Conservation (phyloP, 345 rosid genomes). For the Durio zibethinus region DNA sequence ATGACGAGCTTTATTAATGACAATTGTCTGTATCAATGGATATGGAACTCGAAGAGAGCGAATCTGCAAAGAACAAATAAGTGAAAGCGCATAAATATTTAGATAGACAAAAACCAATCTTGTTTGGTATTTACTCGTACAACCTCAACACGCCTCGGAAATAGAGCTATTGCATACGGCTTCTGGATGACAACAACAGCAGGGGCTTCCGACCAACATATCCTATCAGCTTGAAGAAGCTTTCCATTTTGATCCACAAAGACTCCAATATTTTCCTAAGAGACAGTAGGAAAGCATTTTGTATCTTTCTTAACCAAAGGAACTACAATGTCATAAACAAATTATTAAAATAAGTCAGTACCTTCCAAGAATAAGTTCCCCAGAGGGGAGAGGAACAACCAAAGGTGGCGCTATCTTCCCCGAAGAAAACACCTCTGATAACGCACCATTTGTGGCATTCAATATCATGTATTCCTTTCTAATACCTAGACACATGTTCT, state of each 20-base stretch:
- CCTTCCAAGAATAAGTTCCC: conserved; percentile 95
- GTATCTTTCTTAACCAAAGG: not conserved
- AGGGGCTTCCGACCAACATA: conserved; percentile 98
- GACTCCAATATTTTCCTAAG: conserved; percentile 92
- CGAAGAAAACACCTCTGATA: conserved; percentile 88
- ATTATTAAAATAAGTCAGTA: conserved; percentile 21
- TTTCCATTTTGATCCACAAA: conserved; percentile 98
- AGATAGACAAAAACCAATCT: conserved; percentile 8
- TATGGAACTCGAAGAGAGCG: conserved; percentile 96
- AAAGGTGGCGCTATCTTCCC: conserved; percentile 85
- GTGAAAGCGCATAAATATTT: conserved; percentile 16
- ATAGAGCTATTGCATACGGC: conserved; percentile 80
- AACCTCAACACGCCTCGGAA: conserved; percentile 97
- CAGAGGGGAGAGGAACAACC: conserved; percentile 78
- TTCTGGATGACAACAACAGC: conserved; percentile 69
- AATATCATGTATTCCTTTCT: conserved; percentile 82
- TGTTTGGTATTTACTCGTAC: not conserved
- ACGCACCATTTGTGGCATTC: conserved; percentile 72
- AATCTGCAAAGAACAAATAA: conserved; percentile 46
- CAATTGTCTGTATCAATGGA: conserved; percentile 86
- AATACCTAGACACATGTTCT: conserved; percentile 83
- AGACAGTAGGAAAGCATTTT: conserved; percentile 15
- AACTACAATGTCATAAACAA: too few species aligned
- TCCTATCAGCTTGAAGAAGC: conserved; percentile 82
- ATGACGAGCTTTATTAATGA: conserved; percentile 72